Base-by-base conservation (phyloP, 192 early-diverging fungal species). In the Entomortierella parvispora region DNA sequence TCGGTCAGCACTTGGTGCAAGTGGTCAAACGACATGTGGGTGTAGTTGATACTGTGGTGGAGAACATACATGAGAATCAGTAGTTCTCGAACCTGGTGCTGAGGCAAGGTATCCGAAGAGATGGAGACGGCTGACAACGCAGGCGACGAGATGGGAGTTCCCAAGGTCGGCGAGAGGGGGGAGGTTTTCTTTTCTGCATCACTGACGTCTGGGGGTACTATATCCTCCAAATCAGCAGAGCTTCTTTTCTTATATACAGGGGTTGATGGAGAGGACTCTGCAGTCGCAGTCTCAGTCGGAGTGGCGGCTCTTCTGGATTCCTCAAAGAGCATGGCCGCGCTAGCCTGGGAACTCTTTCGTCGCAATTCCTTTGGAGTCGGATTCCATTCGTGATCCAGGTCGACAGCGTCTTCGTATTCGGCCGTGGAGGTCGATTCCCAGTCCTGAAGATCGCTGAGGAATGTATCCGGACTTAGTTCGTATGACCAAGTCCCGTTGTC, bases 31-130 rank as follows among this genome's bases (percentile, higher is more conserved):
- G 64, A 50, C 59, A 77, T 77, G 22, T 77, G 74, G 26, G 66
- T 77, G 43, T 77, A 77, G 37, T 77, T 65, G 6, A 77, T 68
- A 8, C 74, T 77, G 32, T 77, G 52, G 55, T 77, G 74, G 26
- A 77, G 49, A 25, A 77, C 45, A 22, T 77, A 77, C 74, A 77
- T 77, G 2, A 68, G 23, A 12, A 77, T 64, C 58, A 77, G n/a
- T 42, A 77, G n/a, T 5, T 77, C 74, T 18, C 74, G 74, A 3
- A 77, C 65, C 48, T 77, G 74, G 23, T 77, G 74, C 0, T 61
- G 60, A 40, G 74, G 74, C 14, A 77, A 40, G 4, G 74, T 64
- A 11, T 77, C 74, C 0, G 65, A 58, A 8, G 66, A 26, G 23
- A 77, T 68, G 9, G 74, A 77, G 3, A 77, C 4, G 4, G 65